These are phyloP conservation scores for Rhodotorula sp. DNA, from an alignment of 1,284 basidiomycete species.

Conservation along the genomic window DNA sequence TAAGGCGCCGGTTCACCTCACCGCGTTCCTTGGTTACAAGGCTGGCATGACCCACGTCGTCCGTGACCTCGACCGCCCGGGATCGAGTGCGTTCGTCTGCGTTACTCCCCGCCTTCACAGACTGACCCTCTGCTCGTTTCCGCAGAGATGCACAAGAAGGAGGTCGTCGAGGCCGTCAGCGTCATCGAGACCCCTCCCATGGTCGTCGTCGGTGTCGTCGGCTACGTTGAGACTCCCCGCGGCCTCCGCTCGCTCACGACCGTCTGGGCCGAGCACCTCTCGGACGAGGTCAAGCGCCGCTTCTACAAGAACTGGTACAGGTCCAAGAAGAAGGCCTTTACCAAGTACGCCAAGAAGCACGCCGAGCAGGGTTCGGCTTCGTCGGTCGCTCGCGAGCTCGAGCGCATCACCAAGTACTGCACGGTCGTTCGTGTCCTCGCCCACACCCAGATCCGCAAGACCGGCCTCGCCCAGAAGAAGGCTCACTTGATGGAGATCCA, in stretches of 20 bases:
- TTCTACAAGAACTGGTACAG: constrained; percentile 98
- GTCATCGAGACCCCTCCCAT: constrained; percentile 96
- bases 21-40: constrained; percentile 99
- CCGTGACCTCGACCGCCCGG: constrained; percentile 97
- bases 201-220: constrained; percentile 96
- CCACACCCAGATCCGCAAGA: constrained; percentile 98
- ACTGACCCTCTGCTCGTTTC: constrained; percentile 16
- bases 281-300: constrained; percentile 89
- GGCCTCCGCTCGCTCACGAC: constrained; percentile 82
- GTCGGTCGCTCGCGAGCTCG: constrained; percentile 90
- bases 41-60: constrained; percentile 99
- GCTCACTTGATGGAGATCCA: constrained; percentile 99
- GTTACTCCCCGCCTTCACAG: not conserved
- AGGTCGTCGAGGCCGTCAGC: constrained; percentile 97
- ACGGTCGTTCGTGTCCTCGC: constrained; percentile 99
- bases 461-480: constrained; percentile 98
- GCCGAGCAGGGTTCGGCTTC: constrained; percentile 86
- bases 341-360: constrained; percentile 97
- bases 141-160: constrained; percentile 97
- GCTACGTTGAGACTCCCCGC: constrained; percentile 99
- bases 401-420: constrained; percentile 99
- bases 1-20: constrained; percentile 99
- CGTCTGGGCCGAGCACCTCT: constrained; percentile 66
- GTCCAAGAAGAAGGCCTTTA: constrained; percentile 99
- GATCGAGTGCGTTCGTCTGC: constrained; percentile 76